A percentile compares a stretch with the other conserved stretches of the same genome.
These are phyloP conservation scores for Limnomonas spitsbergensis DNA, from an alignment of 139 green algal genomes.

Conservation along the genomic window DNA sequence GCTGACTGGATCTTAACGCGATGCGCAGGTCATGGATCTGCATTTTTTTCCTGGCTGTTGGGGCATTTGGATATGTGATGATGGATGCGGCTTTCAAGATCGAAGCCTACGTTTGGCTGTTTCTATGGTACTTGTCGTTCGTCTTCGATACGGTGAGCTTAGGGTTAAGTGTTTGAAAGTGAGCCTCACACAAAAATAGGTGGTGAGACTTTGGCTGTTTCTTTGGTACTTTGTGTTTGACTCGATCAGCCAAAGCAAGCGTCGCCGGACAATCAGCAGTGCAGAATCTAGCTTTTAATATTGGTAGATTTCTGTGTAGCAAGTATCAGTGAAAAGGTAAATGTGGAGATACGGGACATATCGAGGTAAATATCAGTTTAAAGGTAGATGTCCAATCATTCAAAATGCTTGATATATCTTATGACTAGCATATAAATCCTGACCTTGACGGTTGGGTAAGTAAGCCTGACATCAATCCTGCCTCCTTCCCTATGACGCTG, in stretches of 20 bases:
- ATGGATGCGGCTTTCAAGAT: slow-evolving; percentile 34
- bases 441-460: too few species aligned
- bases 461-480: too few species aligned
- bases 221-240: slow-evolving; percentile 71
- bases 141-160: too few species aligned
- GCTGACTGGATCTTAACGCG: too few species aligned
- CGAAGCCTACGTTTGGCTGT: slow-evolving; percentile 41
- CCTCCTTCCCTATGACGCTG: too few species aligned
- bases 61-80: slow-evolving; percentile 43
- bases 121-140: slow-evolving; percentile 51
- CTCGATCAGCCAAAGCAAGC: slow-evolving; percentile 9
- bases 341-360: background rate
- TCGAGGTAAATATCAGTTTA: background rate
- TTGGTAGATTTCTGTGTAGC: too few species aligned
- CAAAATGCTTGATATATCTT: background rate
- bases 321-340: background rate
- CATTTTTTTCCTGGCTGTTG: slow-evolving; percentile 30
- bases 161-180: too few species aligned
- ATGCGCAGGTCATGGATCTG: slow-evolving; percentile 26
- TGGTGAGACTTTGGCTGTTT: too few species aligned
- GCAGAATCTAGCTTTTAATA: background rate
- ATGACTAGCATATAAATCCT: background rate
- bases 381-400: background rate
- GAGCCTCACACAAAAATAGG: too few species aligned
- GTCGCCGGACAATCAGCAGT: background rate